phyloP scores from a whole-genome alignment of 2,329 filamentous ascomycete genomes.

The Kalmusia sp. region DNA sequence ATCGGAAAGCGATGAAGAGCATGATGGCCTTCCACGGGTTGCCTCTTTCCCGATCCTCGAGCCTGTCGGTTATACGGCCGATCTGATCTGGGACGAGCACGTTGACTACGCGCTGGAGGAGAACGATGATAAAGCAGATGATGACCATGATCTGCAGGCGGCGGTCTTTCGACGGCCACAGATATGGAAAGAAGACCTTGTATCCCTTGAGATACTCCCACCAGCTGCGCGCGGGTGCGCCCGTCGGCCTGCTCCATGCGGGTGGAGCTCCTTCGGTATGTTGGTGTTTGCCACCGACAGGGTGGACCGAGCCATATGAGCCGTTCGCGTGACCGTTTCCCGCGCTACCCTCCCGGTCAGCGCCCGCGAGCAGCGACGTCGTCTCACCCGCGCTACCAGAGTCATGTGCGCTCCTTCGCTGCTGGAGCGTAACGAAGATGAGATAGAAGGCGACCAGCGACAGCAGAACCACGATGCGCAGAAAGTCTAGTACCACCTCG shows the following conservation, averaged over 20 bases:
- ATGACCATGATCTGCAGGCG: constrained; percentile 80
- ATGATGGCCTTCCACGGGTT: constrained; percentile 79
- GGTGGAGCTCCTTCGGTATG: constrained; percentile 68
- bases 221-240: constrained; percentile 87
- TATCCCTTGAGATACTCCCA: constrained; percentile 95
- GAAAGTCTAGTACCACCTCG: constrained; percentile 70
- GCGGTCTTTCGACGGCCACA: constrained; percentile 87
- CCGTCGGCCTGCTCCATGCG: constrained; percentile 88
- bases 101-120: constrained; percentile 84
- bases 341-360: constrained; percentile 50
- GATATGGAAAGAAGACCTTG: constrained; percentile 91
- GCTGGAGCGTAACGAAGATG: constrained; percentile 55
- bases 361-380: constrained; percentile 67
- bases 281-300: constrained; percentile 51
- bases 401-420: constrained; percentile 27
- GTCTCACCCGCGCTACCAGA: constrained; percentile 59
- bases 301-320: constrained; percentile 60
- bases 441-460: constrained; percentile 67
- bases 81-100: constrained; percentile 84
- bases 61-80: constrained; percentile 76
- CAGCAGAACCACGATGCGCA: constrained; percentile 72
- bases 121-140: constrained; percentile 80
- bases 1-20: constrained; percentile 78
- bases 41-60: constrained; percentile 60
- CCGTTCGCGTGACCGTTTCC: constrained; percentile 59